phyloP scores from a whole-genome alignment of 2,329 filamentous ascomycete species.

The Alternaria sp. region DNA sequence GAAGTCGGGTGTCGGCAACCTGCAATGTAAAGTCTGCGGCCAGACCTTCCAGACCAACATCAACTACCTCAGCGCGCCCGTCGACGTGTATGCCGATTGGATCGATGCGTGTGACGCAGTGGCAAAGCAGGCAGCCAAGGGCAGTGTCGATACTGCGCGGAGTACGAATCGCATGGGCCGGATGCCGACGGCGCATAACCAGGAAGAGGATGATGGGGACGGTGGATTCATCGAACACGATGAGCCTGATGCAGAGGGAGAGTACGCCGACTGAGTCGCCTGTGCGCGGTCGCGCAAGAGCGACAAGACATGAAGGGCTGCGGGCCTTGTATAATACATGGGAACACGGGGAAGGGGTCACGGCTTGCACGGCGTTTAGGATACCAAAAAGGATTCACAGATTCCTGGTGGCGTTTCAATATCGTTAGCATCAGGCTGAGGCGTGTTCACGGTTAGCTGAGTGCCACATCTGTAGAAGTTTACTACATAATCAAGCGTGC shows the following conservation, averaged over 20 bases:
- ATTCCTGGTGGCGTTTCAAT: constrained; percentile 19
- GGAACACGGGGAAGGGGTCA: constrained; percentile 17
- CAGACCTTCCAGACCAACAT: constrained; percentile 92
- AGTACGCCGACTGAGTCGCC: constrained; percentile 39
- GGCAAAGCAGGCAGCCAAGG: constrained; percentile 66
- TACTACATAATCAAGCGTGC: constrained; percentile 5
- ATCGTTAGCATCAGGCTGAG: constrained; percentile 5
- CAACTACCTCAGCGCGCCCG: constrained; percentile 89
- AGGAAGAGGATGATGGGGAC: constrained; percentile 39
- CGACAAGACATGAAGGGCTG: constrained; percentile 1
- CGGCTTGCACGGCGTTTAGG: constrained; percentile 39
- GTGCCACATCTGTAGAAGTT: constrained; percentile 1
- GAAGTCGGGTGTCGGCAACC: constrained; percentile 83
- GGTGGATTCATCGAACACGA: constrained; percentile 53
- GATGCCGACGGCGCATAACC: constrained; percentile 31
- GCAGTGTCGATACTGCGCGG: constrained; percentile 40
- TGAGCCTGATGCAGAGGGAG: constrained; percentile 51
- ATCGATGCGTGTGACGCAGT: constrained; percentile 89
- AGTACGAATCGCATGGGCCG: constrained; percentile 40
- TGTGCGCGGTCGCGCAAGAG: neutral
- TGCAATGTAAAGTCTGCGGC: constrained; percentile 91
- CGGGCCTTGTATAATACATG: constrained; percentile 26
- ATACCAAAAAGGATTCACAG: constrained; percentile 27
- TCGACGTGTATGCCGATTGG: constrained; percentile 98
- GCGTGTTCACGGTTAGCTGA: constrained; percentile 9